Evolutionary conservation across 805 yeast species (phyloP), one percentile per base, ranked within the genome.

Genomic region (Teunomyces lycoperdinae): DNA sequence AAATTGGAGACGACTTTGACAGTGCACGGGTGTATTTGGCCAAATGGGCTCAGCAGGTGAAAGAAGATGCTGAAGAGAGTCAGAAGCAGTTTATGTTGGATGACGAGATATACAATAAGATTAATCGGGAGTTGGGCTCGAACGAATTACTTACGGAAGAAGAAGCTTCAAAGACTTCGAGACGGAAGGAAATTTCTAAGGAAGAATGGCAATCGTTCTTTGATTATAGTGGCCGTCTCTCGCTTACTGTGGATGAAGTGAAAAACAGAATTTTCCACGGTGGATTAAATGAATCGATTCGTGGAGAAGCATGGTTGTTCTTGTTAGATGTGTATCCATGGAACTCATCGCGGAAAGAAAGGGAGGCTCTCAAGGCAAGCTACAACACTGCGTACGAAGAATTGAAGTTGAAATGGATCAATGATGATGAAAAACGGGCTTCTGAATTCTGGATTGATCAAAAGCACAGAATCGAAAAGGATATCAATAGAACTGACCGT

Each of bases 11-110:
- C 53, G 98, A 92, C 52, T 94, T 91, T 62, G 98, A 91, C 60
- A 83, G 92, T 44, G 98, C 98, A 0, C 79, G 91, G 46, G 86
- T 90, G 3, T 92, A 89, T 63, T 73, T 92, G 50, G 98, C 98
- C 4, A 91, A 90, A 69, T 94, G 98, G 98, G 97, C 98, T 0
- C 78, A 89, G 56, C 89, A 89, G 27, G 94, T 94, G 8, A 94
- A 92, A 57, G 91, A 90, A 57, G 96, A 92, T 63, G 94, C 96
- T 1, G 90, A 72, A 50, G 64, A 83, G 55, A 78, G 80, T 44
- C 74, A 79, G 50, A 67, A 80, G 50, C 71, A 73, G 48, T 71
- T 73, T 58, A 71, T 77, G 58, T 71, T 83, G 30, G 73, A 84
- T 47, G 84, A 82, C 56, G 81, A 80, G n/a, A 72, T 81, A 13